These are phyloP conservation scores for Zostera marina DNA, from an alignment of 116 monocot genomes.

Conservation along the genomic window DNA sequence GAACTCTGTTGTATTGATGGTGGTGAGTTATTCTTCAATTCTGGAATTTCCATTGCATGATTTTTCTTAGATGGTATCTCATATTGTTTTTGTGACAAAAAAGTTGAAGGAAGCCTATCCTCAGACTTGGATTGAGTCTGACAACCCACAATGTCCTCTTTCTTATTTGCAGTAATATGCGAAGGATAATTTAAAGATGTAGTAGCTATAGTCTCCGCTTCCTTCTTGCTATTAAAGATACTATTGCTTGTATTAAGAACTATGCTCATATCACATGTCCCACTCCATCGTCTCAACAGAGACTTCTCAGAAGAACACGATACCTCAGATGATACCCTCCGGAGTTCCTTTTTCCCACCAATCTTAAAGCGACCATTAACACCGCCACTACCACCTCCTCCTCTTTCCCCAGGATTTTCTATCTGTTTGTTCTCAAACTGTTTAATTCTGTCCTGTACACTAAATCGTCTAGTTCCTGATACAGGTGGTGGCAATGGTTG, in stretches of 20 bases:
- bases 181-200: conserved; percentile 30
- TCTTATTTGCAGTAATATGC: conserved; percentile 15
- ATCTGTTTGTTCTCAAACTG: conserved; percentile 89
- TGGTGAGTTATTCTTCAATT: neutral
- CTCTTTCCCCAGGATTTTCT: conserved; percentile 28
- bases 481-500: conserved; percentile 1
- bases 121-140: conserved; percentile 10
- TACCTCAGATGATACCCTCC: conserved; percentile 60
- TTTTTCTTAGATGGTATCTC: conserved; percentile 5
- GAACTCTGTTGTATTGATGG: conserved; percentile 2
- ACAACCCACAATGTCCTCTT: conserved; percentile 31
- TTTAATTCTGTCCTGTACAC: conserved; percentile 91
- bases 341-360: conserved; percentile 42
- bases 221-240: conserved; percentile 29
- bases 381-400: too few species aligned
- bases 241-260: conserved; percentile 37
- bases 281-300: conserved; percentile 89
- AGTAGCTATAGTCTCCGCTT: conserved; percentile 16
- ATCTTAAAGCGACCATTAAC: conserved; percentile 12
- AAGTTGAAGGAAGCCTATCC: conserved; percentile 5
- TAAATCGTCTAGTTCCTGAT: conserved; percentile 37
- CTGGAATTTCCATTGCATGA: neutral
- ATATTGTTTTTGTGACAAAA: conserved; percentile 2
- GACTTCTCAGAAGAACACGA: conserved; percentile 47
- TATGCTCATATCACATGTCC: conserved; percentile 95